Evolutionary conservation across 257 asterid genomes (phyloP).

Genomic region (Thymus quinquecostatus): DNA sequence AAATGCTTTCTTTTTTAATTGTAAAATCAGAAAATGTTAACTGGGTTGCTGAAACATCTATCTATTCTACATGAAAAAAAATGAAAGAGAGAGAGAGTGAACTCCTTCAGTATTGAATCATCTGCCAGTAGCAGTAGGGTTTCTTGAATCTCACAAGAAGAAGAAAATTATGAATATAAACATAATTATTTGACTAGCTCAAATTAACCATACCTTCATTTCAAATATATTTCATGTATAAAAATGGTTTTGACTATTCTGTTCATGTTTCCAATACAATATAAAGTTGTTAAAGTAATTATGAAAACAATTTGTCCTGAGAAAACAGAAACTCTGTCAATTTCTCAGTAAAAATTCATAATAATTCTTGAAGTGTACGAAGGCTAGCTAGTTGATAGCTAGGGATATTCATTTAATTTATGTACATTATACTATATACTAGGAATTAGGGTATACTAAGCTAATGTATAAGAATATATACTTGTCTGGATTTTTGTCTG

Average conservation of each 20-base stretch:
- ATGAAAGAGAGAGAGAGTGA: no score
- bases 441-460: slow-evolving; percentile 19
- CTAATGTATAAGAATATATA: not conserved
- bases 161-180: not conserved
- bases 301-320: slow-evolving; percentile 15
- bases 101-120: not conserved
- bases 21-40: not conserved
- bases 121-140: slow-evolving; percentile 8
- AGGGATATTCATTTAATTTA: not conserved
- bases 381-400: not conserved
- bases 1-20: not conserved
- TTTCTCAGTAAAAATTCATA: slow-evolving; percentile 23
- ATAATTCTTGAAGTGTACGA: slow-evolving; percentile 18
- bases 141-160: slow-evolving; percentile 1
- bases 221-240: not conserved
- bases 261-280: slow-evolving; percentile 8
- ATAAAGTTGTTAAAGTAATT: slow-evolving; percentile 5
- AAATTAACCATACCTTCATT: not conserved
- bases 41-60: not conserved
- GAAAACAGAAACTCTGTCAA: slow-evolving; percentile 14
- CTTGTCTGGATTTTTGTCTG: not conserved
- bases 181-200: not conserved
- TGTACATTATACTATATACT: slow-evolving; percentile 3
- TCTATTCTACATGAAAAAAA: no score
- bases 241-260: slow-evolving; percentile 18